Evolutionary conservation across 2,329 filamentous ascomycete genomes (phyloP).

Genomic region (Sarocladiaceae sp.): DNA sequence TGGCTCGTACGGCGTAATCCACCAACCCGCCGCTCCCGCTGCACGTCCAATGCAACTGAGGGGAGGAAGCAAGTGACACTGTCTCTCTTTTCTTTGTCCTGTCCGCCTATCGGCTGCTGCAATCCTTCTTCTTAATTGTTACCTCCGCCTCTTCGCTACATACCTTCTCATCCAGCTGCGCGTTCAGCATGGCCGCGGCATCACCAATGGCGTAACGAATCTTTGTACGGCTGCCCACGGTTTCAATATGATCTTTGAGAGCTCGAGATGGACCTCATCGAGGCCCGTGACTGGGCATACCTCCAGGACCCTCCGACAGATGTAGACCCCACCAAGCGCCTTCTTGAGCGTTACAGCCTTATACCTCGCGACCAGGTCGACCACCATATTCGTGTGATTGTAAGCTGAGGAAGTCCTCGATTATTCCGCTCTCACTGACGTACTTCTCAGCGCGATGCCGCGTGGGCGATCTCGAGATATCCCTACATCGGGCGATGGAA

Average conservation of each 20-base stretch:
- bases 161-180: conserved; percentile 4
- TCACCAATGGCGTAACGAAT: conserved; percentile 12
- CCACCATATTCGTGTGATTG: conserved; percentile 29
- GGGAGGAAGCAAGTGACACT: neutral
- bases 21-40: neutral
- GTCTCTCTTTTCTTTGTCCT: conserved; percentile 8
- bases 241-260: conserved; percentile 5
- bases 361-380: conserved; percentile 31
- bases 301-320: conserved; percentile 31
- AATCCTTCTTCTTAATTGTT: neutral
- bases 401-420: conserved; percentile 18
- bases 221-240: neutral
- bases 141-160: too few species aligned
- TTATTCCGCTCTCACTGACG: neutral
- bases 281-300: conserved; percentile 31
- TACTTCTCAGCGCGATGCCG: conserved; percentile 35
- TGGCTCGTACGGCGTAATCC: neutral
- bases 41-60: neutral
- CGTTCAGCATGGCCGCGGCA: neutral
- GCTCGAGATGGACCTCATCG: conserved; percentile 29
- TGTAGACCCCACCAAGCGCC: conserved; percentile 28
- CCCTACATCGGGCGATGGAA: conserved; percentile 47
- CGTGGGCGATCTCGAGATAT: conserved; percentile 40
- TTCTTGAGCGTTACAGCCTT: conserved; percentile 34
- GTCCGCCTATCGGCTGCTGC: too few species aligned